Percentiles rank a stretch among this genome's conserved stretches.
phyloP scores from a whole-genome alignment of 345 rosid species.

The Microthlaspi erraticum region DNA sequence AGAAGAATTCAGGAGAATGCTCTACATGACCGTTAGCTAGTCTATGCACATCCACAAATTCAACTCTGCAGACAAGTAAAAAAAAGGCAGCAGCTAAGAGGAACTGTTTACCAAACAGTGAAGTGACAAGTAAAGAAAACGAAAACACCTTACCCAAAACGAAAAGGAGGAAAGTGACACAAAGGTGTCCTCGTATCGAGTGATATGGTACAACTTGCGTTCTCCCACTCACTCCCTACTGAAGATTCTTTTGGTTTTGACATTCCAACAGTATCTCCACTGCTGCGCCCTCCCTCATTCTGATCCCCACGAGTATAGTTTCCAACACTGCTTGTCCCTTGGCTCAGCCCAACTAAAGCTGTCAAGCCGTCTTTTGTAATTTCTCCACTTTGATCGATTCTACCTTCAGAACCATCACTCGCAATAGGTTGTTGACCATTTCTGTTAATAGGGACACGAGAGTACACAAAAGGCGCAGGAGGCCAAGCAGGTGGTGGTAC shows the following conservation, averaged over 20 bases:
- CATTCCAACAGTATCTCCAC: slow-evolving; percentile 59
- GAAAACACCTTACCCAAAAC: slow-evolving; percentile 78
- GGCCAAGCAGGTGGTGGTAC: slow-evolving; percentile 85
- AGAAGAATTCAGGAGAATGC: slow-evolving; percentile 91
- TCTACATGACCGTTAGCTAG: slow-evolving; percentile 95
- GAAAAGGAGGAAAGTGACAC: slow-evolving; percentile 96
- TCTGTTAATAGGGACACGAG: slow-evolving; percentile 89
- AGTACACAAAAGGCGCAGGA: slow-evolving; percentile 89
- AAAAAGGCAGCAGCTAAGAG: slow-evolving; percentile 21
- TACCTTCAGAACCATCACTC: slow-evolving; percentile 83
- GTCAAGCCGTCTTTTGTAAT: slow-evolving; percentile 89
- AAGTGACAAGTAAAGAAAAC: slow-evolving; percentile 18
- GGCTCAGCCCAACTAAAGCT: slow-evolving; percentile 83
- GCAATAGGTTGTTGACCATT: slow-evolving; percentile 79
- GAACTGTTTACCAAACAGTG: slow-evolving; percentile 12
- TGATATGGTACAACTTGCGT: slow-evolving; percentile 70
- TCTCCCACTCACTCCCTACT: slow-evolving; percentile 79
- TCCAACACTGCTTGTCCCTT: slow-evolving; percentile 60
- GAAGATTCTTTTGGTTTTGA: slow-evolving; percentile 69
- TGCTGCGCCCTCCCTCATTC: slow-evolving; percentile 57
- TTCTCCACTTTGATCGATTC: slow-evolving; percentile 77
- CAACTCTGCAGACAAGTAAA: slow-evolving; percentile 58
- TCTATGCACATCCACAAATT: slow-evolving; percentile 89
- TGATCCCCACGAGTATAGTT: slow-evolving; percentile 64
- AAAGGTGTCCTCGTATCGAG: slow-evolving; percentile 92